Base-by-base conservation (phyloP, 2,329 filamentous ascomycete genomes). In the Xylariaceae sp. region DNA sequence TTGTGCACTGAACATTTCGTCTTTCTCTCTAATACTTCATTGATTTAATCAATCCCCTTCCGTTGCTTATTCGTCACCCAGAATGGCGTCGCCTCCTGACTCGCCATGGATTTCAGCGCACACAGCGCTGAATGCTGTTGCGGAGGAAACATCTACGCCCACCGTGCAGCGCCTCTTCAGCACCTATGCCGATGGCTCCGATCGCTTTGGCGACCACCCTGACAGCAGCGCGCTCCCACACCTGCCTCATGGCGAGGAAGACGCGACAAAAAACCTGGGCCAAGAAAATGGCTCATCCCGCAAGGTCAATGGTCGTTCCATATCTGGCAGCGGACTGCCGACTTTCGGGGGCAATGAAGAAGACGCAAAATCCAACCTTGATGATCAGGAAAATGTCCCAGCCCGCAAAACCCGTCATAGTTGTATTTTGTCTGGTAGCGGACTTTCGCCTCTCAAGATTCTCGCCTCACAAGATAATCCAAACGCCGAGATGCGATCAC, bases 401-500 rank as follows among this genome's bases (percentile, higher is more conserved):
- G 73, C 76, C 10, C 70, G 71, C 46, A 79, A 79, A 61, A 66
- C 70, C 59, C 75, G 78, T 45, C 75, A 78, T 55, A 81, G 79
- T 19, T 76, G 80, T 57, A 76, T 84, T 59, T 70, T 83, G 49
- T 81, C 80, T 32, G 80, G 80, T 52, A 76, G 70, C 53, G 80
- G 80, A 61, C 75, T 83, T 30, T 81, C 80, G 47, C 80, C 80
- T 37, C 72, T 84, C 34, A 81, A 80, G 70, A 80, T 84, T 46
- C 71, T 84, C 34, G 63, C 60, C 44, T 53, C 65, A 5, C 63
- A 59, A 46, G 61, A 63, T 9, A n/a, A 41, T 10, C 18, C 43
- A 16, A 29, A 18, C 10, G 59, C 54, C 18, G 69, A 70, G 58
- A 58, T 74, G 42, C 55, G 55, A 40, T 55, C 64, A 2, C 53